phyloP scores from a whole-genome alignment of 805 yeast genomes.

The Ogataea saltuana region DNA sequence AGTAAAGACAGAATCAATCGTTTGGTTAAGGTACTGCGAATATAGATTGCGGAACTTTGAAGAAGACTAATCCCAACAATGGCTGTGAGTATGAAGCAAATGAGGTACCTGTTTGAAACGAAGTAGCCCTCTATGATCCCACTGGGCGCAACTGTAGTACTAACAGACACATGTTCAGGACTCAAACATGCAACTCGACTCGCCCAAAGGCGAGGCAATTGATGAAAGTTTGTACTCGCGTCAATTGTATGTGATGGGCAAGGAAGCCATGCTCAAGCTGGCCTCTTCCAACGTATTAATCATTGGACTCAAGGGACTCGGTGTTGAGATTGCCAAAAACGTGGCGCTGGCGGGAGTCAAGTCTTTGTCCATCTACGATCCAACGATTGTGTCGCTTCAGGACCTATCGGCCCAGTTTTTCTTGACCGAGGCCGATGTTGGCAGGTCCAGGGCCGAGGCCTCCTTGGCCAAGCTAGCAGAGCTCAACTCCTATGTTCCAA shows the following conservation, averaged over 20 bases:
- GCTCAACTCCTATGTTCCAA: conserved; percentile 88
- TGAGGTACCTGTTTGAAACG: too few relatives aligned
- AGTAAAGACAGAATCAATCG: too few relatives aligned
- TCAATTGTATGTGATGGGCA: conserved; percentile 93
- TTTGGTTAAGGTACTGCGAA: too few relatives aligned
- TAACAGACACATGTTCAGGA: conserved; percentile 17
- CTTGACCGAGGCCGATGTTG: conserved; percentile 68
- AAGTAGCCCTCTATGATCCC: not conserved
- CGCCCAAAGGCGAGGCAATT: conserved; percentile 51
- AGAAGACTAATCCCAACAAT: not conserved
- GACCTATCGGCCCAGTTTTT: conserved; percentile 93
- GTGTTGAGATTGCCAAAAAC: conserved; percentile 95
- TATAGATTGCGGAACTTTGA: not conserved
- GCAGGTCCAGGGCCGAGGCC: conserved; percentile 72
- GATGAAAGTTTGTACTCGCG: conserved; percentile 96
- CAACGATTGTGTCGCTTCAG: conserved; percentile 58
- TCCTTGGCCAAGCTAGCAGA: conserved; percentile 72
- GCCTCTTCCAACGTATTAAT: conserved; percentile 89
- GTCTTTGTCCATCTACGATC: conserved; percentile 83
- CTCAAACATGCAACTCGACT: conserved; percentile 44
- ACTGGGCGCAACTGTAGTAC: not conserved
- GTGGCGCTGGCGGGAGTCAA: conserved; percentile 97
- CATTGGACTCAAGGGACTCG: conserved; percentile 89
- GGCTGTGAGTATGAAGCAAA: conserved; percentile 4
- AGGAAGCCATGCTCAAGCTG: conserved; percentile 98